Evolutionary conservation across 176 grass and related monocot species (phyloP).

Genomic region (Guadua angustifolia): DNA sequence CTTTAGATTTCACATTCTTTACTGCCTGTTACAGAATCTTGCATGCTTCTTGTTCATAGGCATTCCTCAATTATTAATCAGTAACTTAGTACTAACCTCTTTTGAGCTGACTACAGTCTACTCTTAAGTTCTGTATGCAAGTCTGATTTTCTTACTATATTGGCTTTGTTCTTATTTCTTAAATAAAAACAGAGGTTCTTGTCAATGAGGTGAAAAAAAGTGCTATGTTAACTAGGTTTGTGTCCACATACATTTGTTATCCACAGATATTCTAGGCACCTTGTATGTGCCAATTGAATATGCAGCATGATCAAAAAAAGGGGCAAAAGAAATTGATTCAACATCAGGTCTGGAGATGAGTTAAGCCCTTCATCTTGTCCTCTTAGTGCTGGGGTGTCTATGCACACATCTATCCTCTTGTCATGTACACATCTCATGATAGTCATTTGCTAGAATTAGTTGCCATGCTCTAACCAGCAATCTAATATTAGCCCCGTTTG

Average conservation of each 20-base stretch:
- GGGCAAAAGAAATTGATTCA: background rate
- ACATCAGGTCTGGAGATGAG: background rate
- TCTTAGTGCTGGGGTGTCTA: background rate
- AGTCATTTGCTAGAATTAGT: background rate
- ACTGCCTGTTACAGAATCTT: background rate
- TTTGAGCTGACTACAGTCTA: background rate
- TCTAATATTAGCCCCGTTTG: no score
- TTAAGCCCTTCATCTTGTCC: background rate
- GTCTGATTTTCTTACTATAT: background rate
- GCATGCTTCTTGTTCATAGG: background rate
- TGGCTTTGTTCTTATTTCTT: slow-evolving; percentile 20
- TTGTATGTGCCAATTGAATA: background rate
- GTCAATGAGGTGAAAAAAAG: background rate
- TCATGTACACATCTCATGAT: background rate
- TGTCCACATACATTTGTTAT: background rate
- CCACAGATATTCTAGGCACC: background rate
- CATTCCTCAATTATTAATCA: slow-evolving; percentile 1
- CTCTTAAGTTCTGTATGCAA: background rate
- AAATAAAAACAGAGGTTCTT: background rate
- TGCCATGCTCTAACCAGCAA: background rate
- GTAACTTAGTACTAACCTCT: background rate
- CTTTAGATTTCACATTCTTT: background rate
- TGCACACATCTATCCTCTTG: background rate
- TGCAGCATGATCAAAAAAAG: background rate
- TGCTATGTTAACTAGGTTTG: background rate